Percentiles rank a stretch among this genome's conserved stretches.
These are phyloP conservation scores for Amniculicola lignicola DNA, from an alignment of 495 filamentous ascomycete species.

Conservation along the genomic window DNA sequence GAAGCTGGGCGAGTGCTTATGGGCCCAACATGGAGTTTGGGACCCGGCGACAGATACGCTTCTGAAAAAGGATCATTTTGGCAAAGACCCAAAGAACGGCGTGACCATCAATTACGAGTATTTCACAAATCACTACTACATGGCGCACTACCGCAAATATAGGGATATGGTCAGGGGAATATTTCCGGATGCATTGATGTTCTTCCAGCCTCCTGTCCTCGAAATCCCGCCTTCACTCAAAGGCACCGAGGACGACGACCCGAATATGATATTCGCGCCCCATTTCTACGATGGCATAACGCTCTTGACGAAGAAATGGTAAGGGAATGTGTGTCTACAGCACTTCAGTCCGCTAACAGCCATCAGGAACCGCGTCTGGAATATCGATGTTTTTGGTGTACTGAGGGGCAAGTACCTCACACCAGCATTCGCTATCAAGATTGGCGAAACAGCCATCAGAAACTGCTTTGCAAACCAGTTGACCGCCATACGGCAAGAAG, in stretches of 20 bases:
- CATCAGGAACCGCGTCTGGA: slow-evolving; percentile 81
- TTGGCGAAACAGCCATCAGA: slow-evolving; percentile 91
- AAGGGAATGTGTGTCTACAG: background rate
- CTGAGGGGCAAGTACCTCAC: slow-evolving; percentile 83
- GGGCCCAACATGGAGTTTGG: slow-evolving; percentile 97
- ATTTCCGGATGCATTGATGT: slow-evolving; percentile 78
- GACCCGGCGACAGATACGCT: slow-evolving; percentile 75
- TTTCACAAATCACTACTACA: slow-evolving; percentile 86
- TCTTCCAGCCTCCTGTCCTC: slow-evolving; percentile 87
- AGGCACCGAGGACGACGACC: slow-evolving; percentile 82
- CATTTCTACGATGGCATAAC: slow-evolving; percentile 98
- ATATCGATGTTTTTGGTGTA: slow-evolving; percentile 91
- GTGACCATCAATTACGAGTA: slow-evolving; percentile 71
- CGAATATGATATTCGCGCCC: slow-evolving; percentile 84
- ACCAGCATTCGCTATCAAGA: slow-evolving; percentile 84
- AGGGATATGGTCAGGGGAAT: slow-evolving; percentile 66
- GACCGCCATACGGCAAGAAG: slow-evolving; percentile 81
- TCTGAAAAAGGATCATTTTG: slow-evolving; percentile 83
- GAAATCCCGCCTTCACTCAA: slow-evolving; percentile 88
- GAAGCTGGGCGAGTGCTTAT: slow-evolving; percentile 89
- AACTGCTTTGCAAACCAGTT: slow-evolving; percentile 93
- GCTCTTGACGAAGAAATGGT: slow-evolving; percentile 96
- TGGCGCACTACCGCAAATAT: slow-evolving; percentile 78
- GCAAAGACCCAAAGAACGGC: slow-evolving; percentile 66
- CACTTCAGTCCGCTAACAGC: slow-evolving; percentile 19